phyloP scores from a whole-genome alignment of 2,329 filamentous ascomycete species.

The Fusarium sp. region DNA sequence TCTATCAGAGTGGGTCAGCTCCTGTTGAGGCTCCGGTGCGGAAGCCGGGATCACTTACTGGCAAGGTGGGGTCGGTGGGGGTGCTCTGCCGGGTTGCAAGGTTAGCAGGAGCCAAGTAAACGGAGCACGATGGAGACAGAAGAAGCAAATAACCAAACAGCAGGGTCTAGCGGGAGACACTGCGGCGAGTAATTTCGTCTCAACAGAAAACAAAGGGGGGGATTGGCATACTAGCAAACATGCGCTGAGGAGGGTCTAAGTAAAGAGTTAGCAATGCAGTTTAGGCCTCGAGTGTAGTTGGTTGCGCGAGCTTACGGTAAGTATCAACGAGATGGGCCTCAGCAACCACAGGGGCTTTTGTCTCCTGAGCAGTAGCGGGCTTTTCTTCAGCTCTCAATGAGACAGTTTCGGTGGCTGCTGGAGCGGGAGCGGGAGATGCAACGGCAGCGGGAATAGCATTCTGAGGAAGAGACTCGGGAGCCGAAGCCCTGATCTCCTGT shows the following conservation, averaged over 20 bases:
- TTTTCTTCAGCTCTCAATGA: slow-evolving; percentile 16
- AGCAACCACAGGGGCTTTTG: slow-evolving; percentile 70
- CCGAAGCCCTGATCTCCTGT: slow-evolving; percentile 26
- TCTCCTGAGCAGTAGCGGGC: slow-evolving; percentile 3
- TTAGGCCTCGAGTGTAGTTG: neutral
- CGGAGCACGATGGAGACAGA: slow-evolving; percentile 19
- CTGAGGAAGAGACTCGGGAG: slow-evolving; percentile 27
- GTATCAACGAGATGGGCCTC: slow-evolving; percentile 84
- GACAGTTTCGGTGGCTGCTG: slow-evolving; percentile 26
- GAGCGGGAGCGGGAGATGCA: slow-evolving; percentile 28
- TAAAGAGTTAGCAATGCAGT: slow-evolving; percentile 33
- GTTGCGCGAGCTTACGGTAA: slow-evolving; percentile 63
- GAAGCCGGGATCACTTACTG: slow-evolving; percentile 59
- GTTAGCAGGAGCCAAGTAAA: slow-evolving; percentile 48
- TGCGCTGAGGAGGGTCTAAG: slow-evolving; percentile 72
- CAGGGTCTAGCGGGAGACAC: slow-evolving; percentile 4
- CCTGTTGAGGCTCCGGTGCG: slow-evolving; percentile 41
- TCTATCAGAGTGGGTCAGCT: slow-evolving; percentile 53
- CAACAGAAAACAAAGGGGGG: slow-evolving; percentile 16
- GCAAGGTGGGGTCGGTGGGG: slow-evolving; percentile 75
- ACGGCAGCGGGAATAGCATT: slow-evolving; percentile 23
- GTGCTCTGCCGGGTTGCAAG: slow-evolving; percentile 65
- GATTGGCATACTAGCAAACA: slow-evolving; percentile 70
- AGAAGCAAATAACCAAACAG: slow-evolving; percentile 17
- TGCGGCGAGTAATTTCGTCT: slow-evolving; percentile 11